Evolutionary conservation across 176 grass and related monocot genomes (phyloP).

Genomic region (Areca catechu): DNA sequence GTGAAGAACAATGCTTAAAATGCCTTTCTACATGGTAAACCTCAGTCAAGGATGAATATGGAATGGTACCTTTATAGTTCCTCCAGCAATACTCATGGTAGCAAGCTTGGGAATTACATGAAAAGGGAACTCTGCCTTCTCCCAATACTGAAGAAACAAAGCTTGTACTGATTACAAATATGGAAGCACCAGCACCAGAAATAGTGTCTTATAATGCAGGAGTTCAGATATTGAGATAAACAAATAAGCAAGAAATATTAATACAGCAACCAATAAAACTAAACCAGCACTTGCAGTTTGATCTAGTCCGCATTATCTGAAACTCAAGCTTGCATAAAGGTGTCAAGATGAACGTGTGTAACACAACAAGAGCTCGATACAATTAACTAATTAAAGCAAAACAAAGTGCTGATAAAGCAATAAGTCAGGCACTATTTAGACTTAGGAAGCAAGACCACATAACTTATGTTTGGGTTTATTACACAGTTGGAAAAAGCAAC

Average conservation of each 20-base stretch:
- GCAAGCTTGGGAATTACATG: slow-evolving; percentile 66
- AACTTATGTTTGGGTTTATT: no score
- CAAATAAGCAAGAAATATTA: not conserved
- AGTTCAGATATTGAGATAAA: no score
- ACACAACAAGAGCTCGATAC: no score
- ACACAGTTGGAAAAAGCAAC: no score
- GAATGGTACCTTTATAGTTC: slow-evolving; percentile 58
- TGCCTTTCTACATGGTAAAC: not conserved
- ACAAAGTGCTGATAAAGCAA: no score
- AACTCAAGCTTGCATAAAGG: not conserved
- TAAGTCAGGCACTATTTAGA: no score
- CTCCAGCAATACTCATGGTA: slow-evolving; percentile 42
- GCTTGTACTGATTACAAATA: not conserved
- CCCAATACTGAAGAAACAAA: slow-evolving; percentile 51
- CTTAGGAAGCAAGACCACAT: no score
- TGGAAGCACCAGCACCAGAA: slow-evolving; percentile 5
- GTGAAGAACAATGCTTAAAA: slow-evolving; percentile 11
- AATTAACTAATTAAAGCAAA: no score
- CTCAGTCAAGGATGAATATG: not conserved
- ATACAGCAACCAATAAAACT: slow-evolving; percentile 1
- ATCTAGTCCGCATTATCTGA: not conserved
- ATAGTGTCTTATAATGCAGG: no score
- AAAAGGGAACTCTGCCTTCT: slow-evolving; percentile 88
- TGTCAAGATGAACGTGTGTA: no score
- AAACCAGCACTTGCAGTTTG: not conserved